phyloP scores from a whole-genome alignment of 495 filamentous ascomycete genomes.

The Glonium stellatum region DNA sequence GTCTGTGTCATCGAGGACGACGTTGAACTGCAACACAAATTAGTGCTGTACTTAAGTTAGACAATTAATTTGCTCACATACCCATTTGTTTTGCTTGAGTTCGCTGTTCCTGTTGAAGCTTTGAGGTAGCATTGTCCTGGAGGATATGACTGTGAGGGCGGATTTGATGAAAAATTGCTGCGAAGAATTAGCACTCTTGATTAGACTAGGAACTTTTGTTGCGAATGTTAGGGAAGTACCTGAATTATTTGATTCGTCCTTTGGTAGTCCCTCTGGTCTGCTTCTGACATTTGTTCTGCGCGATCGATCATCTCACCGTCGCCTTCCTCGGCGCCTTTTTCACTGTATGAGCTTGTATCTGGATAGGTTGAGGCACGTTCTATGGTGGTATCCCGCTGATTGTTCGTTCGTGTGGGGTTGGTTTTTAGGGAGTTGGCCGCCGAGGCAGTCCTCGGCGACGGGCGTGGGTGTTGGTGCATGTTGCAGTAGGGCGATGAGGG shows the following conservation, averaged over 20 bases:
- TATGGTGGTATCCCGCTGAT: constrained; percentile 22
- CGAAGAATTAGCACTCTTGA: neutral
- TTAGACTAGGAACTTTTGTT: too few species aligned
- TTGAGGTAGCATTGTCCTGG: constrained; percentile 63
- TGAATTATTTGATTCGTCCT: constrained; percentile 88
- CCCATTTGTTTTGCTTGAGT: constrained; percentile 84
- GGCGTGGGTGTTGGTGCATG: constrained; percentile 26
- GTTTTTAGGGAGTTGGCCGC: constrained; percentile 30
- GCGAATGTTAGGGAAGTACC: constrained; percentile 43
- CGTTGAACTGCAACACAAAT: constrained; percentile 63
- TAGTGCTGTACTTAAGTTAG: constrained; percentile 15
- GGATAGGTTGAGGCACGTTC: constrained; percentile 24
- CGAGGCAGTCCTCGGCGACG: constrained; percentile 22
- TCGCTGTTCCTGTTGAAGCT: constrained; percentile 53
- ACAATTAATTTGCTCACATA: constrained; percentile 45
- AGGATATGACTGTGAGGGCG: constrained; percentile 74
- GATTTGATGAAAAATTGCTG: constrained; percentile 91
- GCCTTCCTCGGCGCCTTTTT: constrained; percentile 18
- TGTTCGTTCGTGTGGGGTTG: constrained; percentile 29
- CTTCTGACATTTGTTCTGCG: constrained; percentile 18
- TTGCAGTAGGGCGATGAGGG: constrained; percentile 3
- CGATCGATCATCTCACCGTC: constrained; percentile 25
- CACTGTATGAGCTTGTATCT: constrained; percentile 15
- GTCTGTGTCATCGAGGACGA: constrained; percentile 88
- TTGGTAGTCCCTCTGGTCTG: constrained; percentile 23